phyloP scores from a whole-genome alignment of 345 rosid species.

The Dimocarpus longan region DNA sequence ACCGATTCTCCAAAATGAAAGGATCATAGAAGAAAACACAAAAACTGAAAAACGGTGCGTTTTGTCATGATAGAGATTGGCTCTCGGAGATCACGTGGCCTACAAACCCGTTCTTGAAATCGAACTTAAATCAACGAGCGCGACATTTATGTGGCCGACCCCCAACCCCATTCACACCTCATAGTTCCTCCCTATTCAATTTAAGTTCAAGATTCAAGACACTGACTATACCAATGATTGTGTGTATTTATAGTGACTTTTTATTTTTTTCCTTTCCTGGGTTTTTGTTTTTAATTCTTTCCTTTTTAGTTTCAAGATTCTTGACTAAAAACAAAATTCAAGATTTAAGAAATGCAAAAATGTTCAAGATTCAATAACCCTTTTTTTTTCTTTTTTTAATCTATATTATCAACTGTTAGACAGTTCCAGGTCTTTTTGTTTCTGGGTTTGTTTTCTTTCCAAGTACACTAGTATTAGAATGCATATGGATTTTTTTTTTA shows the following conservation, averaged over 20 bases:
- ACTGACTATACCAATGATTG: background rate
- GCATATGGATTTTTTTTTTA: too few relatives aligned
- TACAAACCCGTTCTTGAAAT: background rate
- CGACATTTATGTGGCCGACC: background rate
- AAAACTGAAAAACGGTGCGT: background rate
- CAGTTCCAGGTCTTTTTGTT: background rate
- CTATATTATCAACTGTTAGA: background rate
- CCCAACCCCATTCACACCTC: too few relatives aligned
- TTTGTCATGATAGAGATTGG: background rate
- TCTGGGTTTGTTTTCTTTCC: background rate
- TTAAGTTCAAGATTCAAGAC: background rate
- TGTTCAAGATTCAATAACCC: background rate
- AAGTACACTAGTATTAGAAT: background rate
- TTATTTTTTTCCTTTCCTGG: background rate
- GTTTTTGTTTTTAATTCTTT: background rate
- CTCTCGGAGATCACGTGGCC: conserved; percentile 3
- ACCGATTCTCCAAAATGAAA: too few relatives aligned
- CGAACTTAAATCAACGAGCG: background rate
- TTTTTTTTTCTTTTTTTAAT: too few relatives aligned
- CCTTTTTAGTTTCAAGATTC: too few relatives aligned
- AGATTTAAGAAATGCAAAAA: background rate
- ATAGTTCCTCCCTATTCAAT: background rate
- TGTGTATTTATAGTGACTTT: background rate
- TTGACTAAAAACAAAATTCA: background rate
- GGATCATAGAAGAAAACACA: too few relatives aligned